phyloP scores from a whole-genome alignment of 2,329 filamentous ascomycete genomes.

The Sphaerulina musiva region DNA sequence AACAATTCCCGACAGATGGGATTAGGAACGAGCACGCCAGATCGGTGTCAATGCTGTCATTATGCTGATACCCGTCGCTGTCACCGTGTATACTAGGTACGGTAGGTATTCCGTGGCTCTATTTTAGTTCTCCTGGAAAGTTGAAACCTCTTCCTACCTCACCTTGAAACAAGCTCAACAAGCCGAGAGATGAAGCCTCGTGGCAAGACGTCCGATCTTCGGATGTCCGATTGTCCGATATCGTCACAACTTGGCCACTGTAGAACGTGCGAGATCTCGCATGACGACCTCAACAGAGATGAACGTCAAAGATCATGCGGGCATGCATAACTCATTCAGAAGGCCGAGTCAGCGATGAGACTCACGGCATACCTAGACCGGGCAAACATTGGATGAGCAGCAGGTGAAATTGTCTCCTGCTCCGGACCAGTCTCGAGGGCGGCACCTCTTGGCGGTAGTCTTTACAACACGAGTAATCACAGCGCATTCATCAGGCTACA shows the following conservation, averaged over 20 bases:
- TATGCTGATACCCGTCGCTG: not conserved
- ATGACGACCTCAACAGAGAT: too few species aligned
- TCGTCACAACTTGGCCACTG: not conserved
- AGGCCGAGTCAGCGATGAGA: too few species aligned
- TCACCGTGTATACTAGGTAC: not conserved
- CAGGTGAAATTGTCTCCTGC: too few species aligned
- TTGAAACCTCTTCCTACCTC: not conserved
- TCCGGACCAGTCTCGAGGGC: too few species aligned
- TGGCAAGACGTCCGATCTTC: not conserved
- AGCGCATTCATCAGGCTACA: too few species aligned
- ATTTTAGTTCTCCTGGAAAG: not conserved
- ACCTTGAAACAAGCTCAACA: not conserved
- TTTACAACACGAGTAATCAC: too few species aligned
- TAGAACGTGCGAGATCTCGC: not conserved
- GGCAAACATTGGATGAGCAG: too few species aligned
- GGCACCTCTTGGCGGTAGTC: too few species aligned
- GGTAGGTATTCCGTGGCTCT: not conserved
- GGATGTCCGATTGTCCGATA: not conserved
- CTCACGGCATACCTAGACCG: too few species aligned
- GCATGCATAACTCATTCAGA: too few species aligned
- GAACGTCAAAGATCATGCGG: too few species aligned
- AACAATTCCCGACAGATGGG: not conserved
- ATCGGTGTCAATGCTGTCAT: not conserved
- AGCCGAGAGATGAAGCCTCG: not conserved
- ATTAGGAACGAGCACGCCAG: not conserved